Evolutionary conservation across 2,329 filamentous ascomycete species (phyloP), one percentile per base, ranked within the genome.

Genomic region (Phialophora verrucosa): DNA sequence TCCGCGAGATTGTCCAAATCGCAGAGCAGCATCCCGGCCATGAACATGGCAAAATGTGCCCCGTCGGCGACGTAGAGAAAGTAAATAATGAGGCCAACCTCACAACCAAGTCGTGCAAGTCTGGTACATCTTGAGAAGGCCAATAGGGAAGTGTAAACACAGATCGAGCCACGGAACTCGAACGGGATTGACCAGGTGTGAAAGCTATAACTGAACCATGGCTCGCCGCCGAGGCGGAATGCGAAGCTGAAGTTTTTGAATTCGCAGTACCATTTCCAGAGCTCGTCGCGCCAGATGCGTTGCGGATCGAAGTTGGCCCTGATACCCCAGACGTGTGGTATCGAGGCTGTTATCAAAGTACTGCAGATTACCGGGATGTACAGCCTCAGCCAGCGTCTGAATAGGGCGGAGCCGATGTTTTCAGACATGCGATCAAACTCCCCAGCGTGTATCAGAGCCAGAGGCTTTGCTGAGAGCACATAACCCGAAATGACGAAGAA

Each of bases 171-270:
- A 70, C 82, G 79, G 76, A 88, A 84, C 73, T 90, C 88, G 23
- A 87, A 78, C 0, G 88, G 87, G 61, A 90, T 90, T 0, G 83
- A 88, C 86, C 87, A 89, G 2, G 85, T 74, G 69, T 90, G 88
- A 31, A 80, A 81, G 70, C 88, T 87, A 76, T 86, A 86, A 12
- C 77, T 76, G 63, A 88, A 81, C 80, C 85, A 88, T 11, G 85
- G 83, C 10, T 83, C 78, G 1, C 84, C 84, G 6, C 86, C 85
- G 7, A 80, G 81, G 50, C 85, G 84, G 77, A 87, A 91, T 47
- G 90, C 74, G 74, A 88, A 91, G 76, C 84, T 90, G 78, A 88
- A 90, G 75, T 90, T 90, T 74, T 90, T 91, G 74, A 86, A 80
- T 74, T 90, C 86, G 66, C 73, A 74, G 62, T 83, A 82, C 80